Evolutionary conservation across 1,284 basidiomycete species (phyloP).

Genomic region (Trichosporon inkin): DNA sequence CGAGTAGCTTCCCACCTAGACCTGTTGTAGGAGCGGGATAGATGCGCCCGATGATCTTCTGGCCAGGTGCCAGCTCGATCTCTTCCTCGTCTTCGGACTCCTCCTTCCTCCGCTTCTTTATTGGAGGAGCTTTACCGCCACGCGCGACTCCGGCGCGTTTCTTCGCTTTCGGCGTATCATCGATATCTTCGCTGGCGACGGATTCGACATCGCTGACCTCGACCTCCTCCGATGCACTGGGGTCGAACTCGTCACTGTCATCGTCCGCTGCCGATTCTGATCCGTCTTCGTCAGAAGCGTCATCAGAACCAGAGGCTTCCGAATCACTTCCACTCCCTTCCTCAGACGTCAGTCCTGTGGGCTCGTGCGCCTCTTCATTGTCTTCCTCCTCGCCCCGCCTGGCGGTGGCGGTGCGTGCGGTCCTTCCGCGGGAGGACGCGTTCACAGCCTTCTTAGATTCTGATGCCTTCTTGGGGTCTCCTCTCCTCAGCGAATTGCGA

Average conservation of each 20-base stretch:
- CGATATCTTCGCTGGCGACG: constrained; percentile 37
- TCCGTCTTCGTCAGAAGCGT: not conserved
- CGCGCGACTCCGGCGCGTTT: not conserved
- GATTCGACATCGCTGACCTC: constrained; percentile 18
- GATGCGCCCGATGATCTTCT: constrained; percentile 50
- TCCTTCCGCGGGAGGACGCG: constrained; percentile 13
- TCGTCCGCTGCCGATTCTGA: constrained; percentile 30
- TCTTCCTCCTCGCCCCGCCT: constrained; percentile 5
- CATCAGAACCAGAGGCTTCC: not conserved
- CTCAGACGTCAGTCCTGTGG: constrained; percentile 41
- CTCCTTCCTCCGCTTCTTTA: constrained; percentile 3
- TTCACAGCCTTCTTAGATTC: not conserved
- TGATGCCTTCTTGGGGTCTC: not conserved
- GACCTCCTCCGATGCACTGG: constrained; percentile 19
- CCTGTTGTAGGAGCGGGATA: constrained; percentile 68
- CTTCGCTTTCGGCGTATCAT: constrained; percentile 22
- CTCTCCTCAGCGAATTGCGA: not conserved
- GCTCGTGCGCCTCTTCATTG: constrained; percentile 21
- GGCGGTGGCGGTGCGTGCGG: constrained; percentile 2
- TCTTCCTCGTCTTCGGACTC: constrained; percentile 34
- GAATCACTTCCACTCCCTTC: constrained; percentile 5
- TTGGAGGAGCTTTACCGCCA: not conserved
- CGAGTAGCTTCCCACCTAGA: constrained; percentile 56
- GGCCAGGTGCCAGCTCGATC: constrained; percentile 33
- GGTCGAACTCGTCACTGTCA: constrained; percentile 21